Evolutionary conservation across 176 grass and related monocot species (phyloP), one percentile per base, ranked within the genome.

Genomic region (Carex myosuroides): DNA sequence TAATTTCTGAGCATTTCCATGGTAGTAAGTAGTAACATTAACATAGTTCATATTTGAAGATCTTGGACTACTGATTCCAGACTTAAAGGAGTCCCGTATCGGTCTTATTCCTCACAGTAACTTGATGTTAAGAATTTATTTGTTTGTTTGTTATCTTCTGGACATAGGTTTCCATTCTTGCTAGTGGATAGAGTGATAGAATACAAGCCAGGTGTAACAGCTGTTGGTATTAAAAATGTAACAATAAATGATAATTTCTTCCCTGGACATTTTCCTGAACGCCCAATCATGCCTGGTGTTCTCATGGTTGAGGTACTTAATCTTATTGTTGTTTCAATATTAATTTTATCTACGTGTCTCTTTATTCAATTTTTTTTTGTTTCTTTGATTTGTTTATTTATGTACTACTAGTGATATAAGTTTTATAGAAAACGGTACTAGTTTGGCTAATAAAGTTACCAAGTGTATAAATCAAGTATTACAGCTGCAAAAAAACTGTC

Each of bases 161-260:
- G 37, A 39, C 37, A 39, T 39, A 39, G 37, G 37, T 39, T 39
- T 39, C 37, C 37, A 39, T 39, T 39, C 37, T 39, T 39, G 37
- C 37, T 39, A 39, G 37, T 39, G 37, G 37, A 39, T 39, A 39
- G 37, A 39, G 37, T 39, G 37, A 39, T 39, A 39, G 37, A 39
- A 39, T 39, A 39, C 37, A 39, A 39, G 37, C 37, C 37, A 39
- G 37, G 37, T 39, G 37, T 39, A 39, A 39, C 37, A 39, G 37
- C 37, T 39, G 37, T 39, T 39, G 37, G 37, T 39, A 39, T 39
- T 39, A 98, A 98, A 87, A 98, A 98, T 78, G 89, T 98, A 60
- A 94, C 95, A 0, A 98, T 98, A 81, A 98, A 98, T 59, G 95
- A 98, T 82, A 94, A 98, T 62, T 98, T 98, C 64, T 98, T 98